phyloP scores from a whole-genome alignment of 1,284 basidiomycete species.

The Trichosporon inkin region DNA sequence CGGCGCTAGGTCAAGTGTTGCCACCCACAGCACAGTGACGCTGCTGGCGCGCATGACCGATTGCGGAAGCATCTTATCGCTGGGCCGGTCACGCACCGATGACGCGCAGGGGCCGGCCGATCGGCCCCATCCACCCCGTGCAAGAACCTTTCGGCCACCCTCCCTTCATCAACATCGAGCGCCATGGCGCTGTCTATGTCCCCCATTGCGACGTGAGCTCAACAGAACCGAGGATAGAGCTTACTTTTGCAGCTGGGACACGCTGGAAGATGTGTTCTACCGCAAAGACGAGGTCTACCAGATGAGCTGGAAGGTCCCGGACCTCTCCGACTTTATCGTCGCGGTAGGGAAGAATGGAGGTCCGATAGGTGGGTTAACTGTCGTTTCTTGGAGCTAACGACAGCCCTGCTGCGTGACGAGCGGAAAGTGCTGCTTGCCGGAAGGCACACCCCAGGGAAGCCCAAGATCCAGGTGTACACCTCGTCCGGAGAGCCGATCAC shows the following conservation, averaged over 20 bases:
- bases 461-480: conserved; percentile 56
- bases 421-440: conserved; percentile 73
- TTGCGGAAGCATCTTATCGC: conserved; percentile 10
- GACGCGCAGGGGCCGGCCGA: not conserved
- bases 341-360: conserved; percentile 82
- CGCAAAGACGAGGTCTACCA: conserved; percentile 75
- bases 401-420: conserved; percentile 78
- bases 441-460: conserved; percentile 63
- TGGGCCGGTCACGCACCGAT: conserved; percentile 5
- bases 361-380: conserved; percentile 65
- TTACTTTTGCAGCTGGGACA: conserved; percentile 44
- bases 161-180: not conserved
- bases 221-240: not conserved
- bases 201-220: conserved; percentile 29
- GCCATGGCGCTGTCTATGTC: conserved; percentile 23
- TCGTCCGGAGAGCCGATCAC: conserved; percentile 47
- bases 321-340: conserved; percentile 73
- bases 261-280: conserved; percentile 53
- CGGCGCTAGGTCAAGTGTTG: not conserved
- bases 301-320: conserved; percentile 71
- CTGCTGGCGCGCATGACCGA: not conserved
- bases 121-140: not conserved
- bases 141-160: not conserved
- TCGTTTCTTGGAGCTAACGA: no score
- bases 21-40: conserved; percentile 7